Evolutionary conservation across 371 early-diverging fungal genomes (phyloP), one percentile per base, ranked within the genome.

Genomic region (Dinochytrium kinnereticum): DNA sequence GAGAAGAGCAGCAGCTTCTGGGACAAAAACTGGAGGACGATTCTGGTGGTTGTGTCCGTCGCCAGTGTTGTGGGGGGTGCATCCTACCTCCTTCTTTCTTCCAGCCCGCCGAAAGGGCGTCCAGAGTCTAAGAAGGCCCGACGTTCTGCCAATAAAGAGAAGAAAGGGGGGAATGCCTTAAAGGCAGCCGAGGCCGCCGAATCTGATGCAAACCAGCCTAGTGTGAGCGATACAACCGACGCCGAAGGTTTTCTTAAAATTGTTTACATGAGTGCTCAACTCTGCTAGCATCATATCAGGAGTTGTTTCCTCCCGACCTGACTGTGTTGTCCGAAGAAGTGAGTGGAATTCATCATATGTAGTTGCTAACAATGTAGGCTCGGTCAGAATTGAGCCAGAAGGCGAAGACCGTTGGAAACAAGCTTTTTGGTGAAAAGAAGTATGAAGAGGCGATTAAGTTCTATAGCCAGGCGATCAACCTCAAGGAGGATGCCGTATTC

Each of bases 351-450:
- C n/a, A n/a, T n/a, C n/a, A n/a, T n/a, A n/a, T n/a, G n/a, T n/a
- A n/a, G n/a, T n/a, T n/a, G n/a, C n/a, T n/a, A n/a, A n/a, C n/a
- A n/a, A n/a, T n/a, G 10, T 24, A 66, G 66, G n/a, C 17, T n/a
- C 5, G 66, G 37, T 5, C 21, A 15, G 66, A 66, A 37, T 44
- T 66, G 66, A 66, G 66, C 26, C 66, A 66, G 28, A 66, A 66
- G 51, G 89, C 96, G 68, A 97, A 98, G 86, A 85, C 86, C 67
- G 86, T 90, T 31, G 98, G 98, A 51, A 98, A 98, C 87, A 88
- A 88, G 74, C 89, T 91, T 77, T 98, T 92, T 81, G 88, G 88
- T 40, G 88, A 89, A 77, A 91, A 90, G 80, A 90, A 92, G 78
- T 96, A 91, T 83, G 82, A 87, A 33, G 93, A 92, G 69, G 98